These are phyloP conservation scores for Cinchona pubescens DNA, from an alignment of 257 asterid genomes.

Conservation along the genomic window DNA sequence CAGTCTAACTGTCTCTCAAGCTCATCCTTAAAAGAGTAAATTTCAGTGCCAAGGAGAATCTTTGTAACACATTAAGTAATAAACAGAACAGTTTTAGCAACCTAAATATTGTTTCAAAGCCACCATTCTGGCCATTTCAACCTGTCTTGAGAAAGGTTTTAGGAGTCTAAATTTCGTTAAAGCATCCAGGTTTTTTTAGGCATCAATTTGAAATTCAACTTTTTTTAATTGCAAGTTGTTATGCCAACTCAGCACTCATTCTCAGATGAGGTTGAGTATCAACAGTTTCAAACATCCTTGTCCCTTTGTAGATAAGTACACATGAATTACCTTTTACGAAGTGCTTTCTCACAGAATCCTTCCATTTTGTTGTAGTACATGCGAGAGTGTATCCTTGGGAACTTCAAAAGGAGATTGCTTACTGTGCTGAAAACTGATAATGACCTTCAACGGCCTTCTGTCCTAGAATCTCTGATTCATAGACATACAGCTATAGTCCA, in stretches of 20 bases:
- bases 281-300: not conserved
- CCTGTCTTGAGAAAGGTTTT: not conserved
- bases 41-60: not conserved
- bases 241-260: not conserved
- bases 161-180: not conserved
- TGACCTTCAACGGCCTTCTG: slow-evolving; percentile 94
- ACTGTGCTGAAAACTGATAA: slow-evolving; percentile 88
- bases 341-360: not conserved
- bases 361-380: slow-evolving; percentile 65
- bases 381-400: slow-evolving; percentile 97
- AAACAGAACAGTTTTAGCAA: not conserved
- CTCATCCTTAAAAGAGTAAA: not conserved
- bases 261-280: not conserved
- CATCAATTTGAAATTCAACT: not conserved
- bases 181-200: not conserved
- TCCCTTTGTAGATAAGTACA: not conserved
- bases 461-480: slow-evolving; percentile 73
- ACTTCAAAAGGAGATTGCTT: slow-evolving; percentile 86
- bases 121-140: not conserved
- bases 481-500: slow-evolving; percentile 86
- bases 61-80: not conserved
- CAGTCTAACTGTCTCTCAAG: not conserved
- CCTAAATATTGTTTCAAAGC: not conserved
- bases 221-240: not conserved
- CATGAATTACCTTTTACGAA: not conserved